Base-by-base conservation (phyloP, 345 rosid genomes). In the Ricinus communis region DNA sequence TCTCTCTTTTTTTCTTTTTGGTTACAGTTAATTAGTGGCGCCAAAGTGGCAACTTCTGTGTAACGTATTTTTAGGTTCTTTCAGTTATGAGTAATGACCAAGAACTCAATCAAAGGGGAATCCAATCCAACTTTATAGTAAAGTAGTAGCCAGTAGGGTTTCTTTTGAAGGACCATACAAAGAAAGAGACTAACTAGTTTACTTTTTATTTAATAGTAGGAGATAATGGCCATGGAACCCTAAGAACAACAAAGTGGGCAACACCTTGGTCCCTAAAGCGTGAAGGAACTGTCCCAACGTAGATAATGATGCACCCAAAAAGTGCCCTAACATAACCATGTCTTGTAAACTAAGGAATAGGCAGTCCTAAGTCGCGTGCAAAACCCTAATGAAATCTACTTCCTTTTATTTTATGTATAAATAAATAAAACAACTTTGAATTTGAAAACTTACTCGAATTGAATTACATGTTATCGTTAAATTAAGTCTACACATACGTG, bases 231-330 rank as follows among this genome's bases (percentile, higher is more conserved):
- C 38, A 33, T 33, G 4, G 38, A 33, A 33, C 38, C 38, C 38
- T 2, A 33, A 2, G 38, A 33, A 33, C 38, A 33, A 2, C 38
- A 33, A 33, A 33, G 38, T 6, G n/a, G n/a, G 43, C 62, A 43
- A 56, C 70, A 70, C 7, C 8, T 24, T 2, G 74, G 74, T 53
- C 75, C 68, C 68, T 16, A 25, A 25, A 76, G 51, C 28, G 65
- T 31, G 59, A 69, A 22, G 54, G 24, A 43, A 15, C 57, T 62
- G 36, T 18, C 16, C 22, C 38, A 16, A 64, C 46, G n/a, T 2
- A 36, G 8, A 36, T 18, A 43, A 62, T 75, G 15, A 62, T 54
- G 43, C 25, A 4, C 55, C 22, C 45, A 47, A 55, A 69, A 56
- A 24, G 71, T 36, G 51, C 28, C 36, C 60, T 60, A 27, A 46